Evolutionary conservation across 2,329 filamentous ascomycete species (phyloP), one percentile per base, ranked within the genome.

Genomic region (Hypoxylon sp.): DNA sequence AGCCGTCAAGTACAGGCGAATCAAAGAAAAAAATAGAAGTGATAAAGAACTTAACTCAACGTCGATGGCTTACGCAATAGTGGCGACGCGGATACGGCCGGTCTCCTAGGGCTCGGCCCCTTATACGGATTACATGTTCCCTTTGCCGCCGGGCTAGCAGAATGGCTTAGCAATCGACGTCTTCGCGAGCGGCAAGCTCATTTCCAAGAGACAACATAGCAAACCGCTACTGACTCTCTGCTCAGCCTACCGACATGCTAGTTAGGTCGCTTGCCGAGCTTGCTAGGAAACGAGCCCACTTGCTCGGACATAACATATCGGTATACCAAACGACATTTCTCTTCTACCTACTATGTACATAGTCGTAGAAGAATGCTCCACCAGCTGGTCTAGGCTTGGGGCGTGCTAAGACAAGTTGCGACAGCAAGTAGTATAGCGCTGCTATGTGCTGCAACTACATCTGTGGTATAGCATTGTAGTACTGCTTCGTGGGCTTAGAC

Each of bases 41-140:
- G n/a, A n/a, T n/a, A n/a, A n/a, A n/a, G n/a, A n/a, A n/a, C n/a
- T n/a, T n/a, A n/a, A n/a, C n/a, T n/a, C n/a, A n/a, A n/a, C 21
- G 46, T 58, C 41, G 35, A 23, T 48, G 41, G 29, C 51, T 23
- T 48, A 21, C 45, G 46, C 51, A 58, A 57, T n/a, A 37, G 21
- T 26, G 43, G 13, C 49, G 48, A 50, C 58, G 52, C 58, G 61
- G 61, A 46, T 63, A 63, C 48, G 48, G 51, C 45, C 61, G 61
- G 61, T 38, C 51, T 38, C 51, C 51, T 51, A 54, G 48, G 18
- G 37, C 45, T 53, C 27, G 13, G n/a, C 23, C 24, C 51, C 47
- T 48, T 43, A 60, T 41, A n/a, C n/a, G 35, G 11, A 55, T 59
- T 41, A n/a, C n/a, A 29, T 9, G 52, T 59, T 23, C 24, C 38